These are phyloP conservation scores for Stachybotrys chartarum DNA, from an alignment of 2,329 filamentous ascomycete species.

Conservation along the genomic window DNA sequence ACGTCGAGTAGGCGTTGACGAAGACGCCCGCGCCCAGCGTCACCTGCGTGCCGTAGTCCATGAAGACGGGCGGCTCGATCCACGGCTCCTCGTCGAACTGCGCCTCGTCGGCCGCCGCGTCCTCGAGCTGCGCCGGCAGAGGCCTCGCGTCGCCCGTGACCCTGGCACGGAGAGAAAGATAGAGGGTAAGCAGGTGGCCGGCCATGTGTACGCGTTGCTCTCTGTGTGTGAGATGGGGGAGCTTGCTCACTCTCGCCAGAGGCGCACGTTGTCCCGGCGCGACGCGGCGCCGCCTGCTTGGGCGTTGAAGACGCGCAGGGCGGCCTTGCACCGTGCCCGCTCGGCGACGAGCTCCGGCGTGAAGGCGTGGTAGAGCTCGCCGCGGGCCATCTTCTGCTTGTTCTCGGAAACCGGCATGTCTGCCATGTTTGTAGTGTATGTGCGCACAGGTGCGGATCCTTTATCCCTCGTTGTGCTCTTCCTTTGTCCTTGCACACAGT, in stretches of 20 bases:
- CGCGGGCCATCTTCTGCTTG: slow-evolving; percentile 50
- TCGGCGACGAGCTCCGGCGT: slow-evolving; percentile 58
- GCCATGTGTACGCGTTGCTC: neutral
- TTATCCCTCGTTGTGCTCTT: no score
- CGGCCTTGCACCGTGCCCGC: slow-evolving; percentile 54
- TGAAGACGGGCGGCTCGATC: slow-evolving; percentile 61
- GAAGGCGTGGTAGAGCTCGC: slow-evolving; percentile 70
- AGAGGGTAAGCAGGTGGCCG: neutral
- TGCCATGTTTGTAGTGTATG: no score
- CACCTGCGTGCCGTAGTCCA: slow-evolving; percentile 75
- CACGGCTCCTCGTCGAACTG: slow-evolving; percentile 59
- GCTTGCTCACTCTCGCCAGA: slow-evolving; percentile 60
- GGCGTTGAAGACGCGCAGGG: slow-evolving; percentile 46
- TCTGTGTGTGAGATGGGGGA: slow-evolving; percentile 16
- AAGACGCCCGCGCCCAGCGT: slow-evolving; percentile 59
- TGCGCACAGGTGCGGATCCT: no score
- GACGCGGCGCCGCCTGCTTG: slow-evolving; percentile 54
- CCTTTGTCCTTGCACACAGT: no score
- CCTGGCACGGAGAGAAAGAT: slow-evolving; percentile 28
- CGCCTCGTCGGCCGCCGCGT: slow-evolving; percentile 56
- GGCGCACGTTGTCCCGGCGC: slow-evolving; percentile 54
- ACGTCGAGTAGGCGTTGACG: slow-evolving; percentile 66
- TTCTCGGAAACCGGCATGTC: slow-evolving; percentile 28
- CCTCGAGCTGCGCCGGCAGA: slow-evolving; percentile 51
- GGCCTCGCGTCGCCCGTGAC: slow-evolving; percentile 55